phyloP scores from a whole-genome alignment of 352 stramenopile species.

The Hyphochytrium catenoides region DNA sequence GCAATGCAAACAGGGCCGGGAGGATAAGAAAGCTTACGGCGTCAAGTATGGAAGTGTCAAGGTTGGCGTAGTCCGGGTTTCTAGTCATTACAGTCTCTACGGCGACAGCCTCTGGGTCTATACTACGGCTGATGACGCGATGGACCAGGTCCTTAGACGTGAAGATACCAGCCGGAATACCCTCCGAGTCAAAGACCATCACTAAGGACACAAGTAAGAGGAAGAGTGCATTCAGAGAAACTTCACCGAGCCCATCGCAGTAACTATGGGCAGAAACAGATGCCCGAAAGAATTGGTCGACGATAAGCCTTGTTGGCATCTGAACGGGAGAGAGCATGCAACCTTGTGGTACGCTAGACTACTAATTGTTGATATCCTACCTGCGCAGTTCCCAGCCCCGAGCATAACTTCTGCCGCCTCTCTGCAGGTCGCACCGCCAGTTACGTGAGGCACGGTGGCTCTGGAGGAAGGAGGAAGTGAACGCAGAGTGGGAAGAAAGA shows the following conservation, averaged over 20 bases:
- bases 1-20: no score
- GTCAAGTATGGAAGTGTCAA: conserved; percentile 83
- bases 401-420: conserved; percentile 51
- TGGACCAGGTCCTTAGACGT: conserved; percentile 94
- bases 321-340: no score
- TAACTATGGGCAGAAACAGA: no score
- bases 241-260: no score
- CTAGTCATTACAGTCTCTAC: conserved; percentile 80
- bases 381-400: conserved; percentile 37
- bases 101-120: conserved; percentile 44
- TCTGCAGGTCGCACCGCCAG: conserved; percentile 21
- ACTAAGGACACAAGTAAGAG: no score
- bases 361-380: conserved; percentile 6
- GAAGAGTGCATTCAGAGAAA: no score
- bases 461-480: conserved; percentile 35
- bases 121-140: conserved; percentile 65
- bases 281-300: no score
- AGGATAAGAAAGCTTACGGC: no score
- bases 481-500: conserved; percentile 54
- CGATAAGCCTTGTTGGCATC: no score
- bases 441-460: conserved; percentile 26
- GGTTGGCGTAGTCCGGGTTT: conserved; percentile 70
- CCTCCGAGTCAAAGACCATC: conserved; percentile 62
- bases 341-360: no score
- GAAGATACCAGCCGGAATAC: conserved; percentile 79